A percentile compares a stretch with the other conserved stretches of the same genome.
Conservation (phyloP, 495 filamentous ascomycete species). For the Parachaetomium inaequale region DNA sequence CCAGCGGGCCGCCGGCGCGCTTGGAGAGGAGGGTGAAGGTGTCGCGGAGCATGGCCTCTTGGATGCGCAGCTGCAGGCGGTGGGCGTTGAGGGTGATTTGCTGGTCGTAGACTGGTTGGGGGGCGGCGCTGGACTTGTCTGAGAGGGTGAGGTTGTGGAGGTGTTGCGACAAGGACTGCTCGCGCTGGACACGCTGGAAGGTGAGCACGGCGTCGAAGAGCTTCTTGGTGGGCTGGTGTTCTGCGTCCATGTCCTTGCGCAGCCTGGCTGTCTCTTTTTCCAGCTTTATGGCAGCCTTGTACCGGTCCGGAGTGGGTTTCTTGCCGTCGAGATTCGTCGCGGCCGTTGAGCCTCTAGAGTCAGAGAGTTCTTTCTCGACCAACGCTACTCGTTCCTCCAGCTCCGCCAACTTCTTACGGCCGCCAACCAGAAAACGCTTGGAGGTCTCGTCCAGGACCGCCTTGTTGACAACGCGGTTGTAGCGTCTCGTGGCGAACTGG, state of each 20-base stretch:
- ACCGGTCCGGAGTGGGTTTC: neutral
- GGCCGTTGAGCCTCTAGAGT: neutral
- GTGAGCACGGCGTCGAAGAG: slow-evolving; percentile 16
- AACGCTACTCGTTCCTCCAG: slow-evolving; percentile 10
- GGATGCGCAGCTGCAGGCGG: slow-evolving; percentile 2
- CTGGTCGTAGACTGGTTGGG: slow-evolving; percentile 10
- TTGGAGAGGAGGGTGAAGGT: neutral
- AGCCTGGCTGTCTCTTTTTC: neutral
- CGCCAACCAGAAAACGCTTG: slow-evolving; percentile 28
- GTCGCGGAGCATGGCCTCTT: slow-evolving; percentile 3
- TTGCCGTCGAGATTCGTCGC: neutral
- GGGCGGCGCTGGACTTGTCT: neutral
- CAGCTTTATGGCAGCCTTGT: neutral
- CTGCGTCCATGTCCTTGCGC: slow-evolving; percentile 2
- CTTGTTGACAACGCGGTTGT: slow-evolving; percentile 32
- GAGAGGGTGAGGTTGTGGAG: neutral
- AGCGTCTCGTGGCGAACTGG: slow-evolving; percentile 29
- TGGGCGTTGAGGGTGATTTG: slow-evolving; percentile 19
- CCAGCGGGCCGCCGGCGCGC: neutral
- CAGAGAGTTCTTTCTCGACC: neutral
- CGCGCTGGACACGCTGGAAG: neutral
- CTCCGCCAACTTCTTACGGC: slow-evolving; percentile 17
- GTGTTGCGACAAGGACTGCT: neutral
- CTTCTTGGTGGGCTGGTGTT: slow-evolving; percentile 20
- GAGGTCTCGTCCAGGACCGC: slow-evolving; percentile 34